Percentiles rank a stretch among this genome's conserved stretches.
Conservation (phyloP, 2,329 filamentous ascomycete genomes). For the Botrytis elliptica region DNA sequence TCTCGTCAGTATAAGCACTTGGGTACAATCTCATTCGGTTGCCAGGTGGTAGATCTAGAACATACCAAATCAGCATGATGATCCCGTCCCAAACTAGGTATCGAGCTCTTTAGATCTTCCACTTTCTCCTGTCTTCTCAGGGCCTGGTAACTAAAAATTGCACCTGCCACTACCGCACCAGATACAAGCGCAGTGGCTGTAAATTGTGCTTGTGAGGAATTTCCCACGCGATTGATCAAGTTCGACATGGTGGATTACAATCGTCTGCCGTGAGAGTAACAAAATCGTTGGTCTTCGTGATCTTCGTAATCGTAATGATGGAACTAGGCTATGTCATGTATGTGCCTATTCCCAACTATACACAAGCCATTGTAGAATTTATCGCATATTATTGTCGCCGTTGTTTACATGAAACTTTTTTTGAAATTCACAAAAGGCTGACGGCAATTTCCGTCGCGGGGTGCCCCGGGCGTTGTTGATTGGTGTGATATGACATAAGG, state of each 20-base stretch:
- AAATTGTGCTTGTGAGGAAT: constrained; percentile 51
- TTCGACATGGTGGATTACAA: constrained; percentile 32
- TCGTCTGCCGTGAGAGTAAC: background rate
- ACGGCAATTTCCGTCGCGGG: constrained; percentile 17
- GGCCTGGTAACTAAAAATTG: constrained; percentile 61
- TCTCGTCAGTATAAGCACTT: constrained; percentile 40
- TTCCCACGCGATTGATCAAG: constrained; percentile 32
- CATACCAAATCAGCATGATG: constrained; percentile 43
- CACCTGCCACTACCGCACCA: constrained; percentile 58
- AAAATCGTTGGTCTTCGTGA: background rate
- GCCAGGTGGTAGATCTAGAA: constrained; percentile 8
- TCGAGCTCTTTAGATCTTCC: constrained; percentile 58
- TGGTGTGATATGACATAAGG: constrained; percentile 10
- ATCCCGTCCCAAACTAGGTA: constrained; percentile 45
- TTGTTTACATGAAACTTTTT: constrained; percentile 9
- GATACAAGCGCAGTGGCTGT: constrained; percentile 68
- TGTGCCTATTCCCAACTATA: background rate
- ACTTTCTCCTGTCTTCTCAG: constrained; percentile 56
- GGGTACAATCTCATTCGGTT: background rate
- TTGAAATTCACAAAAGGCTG: background rate
- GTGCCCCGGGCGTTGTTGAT: constrained; percentile 13
- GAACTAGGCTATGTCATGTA: background rate
- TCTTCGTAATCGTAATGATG: background rate
- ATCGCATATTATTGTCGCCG: background rate
- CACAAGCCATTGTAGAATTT: background rate